Evolutionary conservation across 257 asterid species (phyloP).

Genomic region (Voacanga thouarsii): DNA sequence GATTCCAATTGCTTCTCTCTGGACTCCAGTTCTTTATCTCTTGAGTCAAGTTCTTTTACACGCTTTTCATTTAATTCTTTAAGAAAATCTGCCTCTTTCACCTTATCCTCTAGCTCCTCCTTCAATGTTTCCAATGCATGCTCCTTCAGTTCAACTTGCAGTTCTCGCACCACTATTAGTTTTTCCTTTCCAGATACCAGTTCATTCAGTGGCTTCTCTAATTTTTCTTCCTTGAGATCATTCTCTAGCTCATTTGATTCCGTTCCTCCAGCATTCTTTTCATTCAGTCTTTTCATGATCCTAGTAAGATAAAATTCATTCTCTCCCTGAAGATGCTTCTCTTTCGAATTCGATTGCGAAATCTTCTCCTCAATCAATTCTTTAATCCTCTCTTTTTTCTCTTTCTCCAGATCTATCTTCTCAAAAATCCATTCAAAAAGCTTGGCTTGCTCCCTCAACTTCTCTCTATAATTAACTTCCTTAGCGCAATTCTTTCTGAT

Average conservation of each 20-base stretch:
- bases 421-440: not conserved
- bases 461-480: not conserved
- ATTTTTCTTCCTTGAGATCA: no score
- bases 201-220: not conserved
- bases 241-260: not conserved
- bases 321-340: not conserved
- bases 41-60: not conserved
- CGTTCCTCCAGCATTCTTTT: not conserved
- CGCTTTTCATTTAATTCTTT: not conserved
- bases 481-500: not conserved
- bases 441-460: not conserved
- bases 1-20: constrained; percentile 38
- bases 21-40: constrained; percentile 27
- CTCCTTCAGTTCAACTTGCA: not conserved
- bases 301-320: not conserved
- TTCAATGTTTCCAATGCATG: not conserved
- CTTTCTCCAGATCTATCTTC: not conserved
- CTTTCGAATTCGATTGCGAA: not conserved
- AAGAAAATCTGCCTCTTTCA: not conserved
- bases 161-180: not conserved
- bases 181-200: not conserved
- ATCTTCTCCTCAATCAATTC: not conserved
- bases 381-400: not conserved
- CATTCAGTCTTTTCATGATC: not conserved
- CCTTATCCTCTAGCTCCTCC: not conserved